Base-by-base conservation (phyloP, 176 grass and related monocot genomes). In the Oropetium thomaeum region DNA sequence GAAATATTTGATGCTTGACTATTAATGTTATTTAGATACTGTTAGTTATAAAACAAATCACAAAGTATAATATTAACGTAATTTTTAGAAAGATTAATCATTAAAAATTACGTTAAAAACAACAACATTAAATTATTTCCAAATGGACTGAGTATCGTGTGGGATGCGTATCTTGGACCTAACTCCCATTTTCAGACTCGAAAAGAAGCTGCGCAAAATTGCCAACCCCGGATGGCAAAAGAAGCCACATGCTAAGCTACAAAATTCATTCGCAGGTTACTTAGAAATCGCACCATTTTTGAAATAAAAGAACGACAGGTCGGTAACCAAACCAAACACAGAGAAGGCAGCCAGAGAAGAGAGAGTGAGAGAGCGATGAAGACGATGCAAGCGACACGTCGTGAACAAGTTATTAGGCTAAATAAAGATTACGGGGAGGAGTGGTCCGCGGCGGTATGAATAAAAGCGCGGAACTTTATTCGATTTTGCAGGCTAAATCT, bases 401-500 rank as follows among this genome's bases (percentile, higher is more conserved):
- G 35, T 80, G 70, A 63, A 69, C 54, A 83, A 70, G 86, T 25
- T 47, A 13, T 25, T 47, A 13, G 22, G 23, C 7, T 62, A 14
- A 11, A 19, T 62, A 14, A 11, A 19, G 35, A 79, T 22, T 23
- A 51, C 19, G 48, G 17, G 17, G 4, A 9, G 10, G 16, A 40
- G 53, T 27, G 69, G 49, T 43, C 19, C n/a, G 43, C 65, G 31
- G 74, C 31, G 39, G 58, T 67, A 66, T 67, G 74, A 75, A 75
- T 79, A 83, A 83, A 83, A 88, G 81, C 45, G 23, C 2, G 1
- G 64, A 82, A 15, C 77, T 88, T 85, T 88, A 88, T 88, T 92
- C 85, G 61, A 79, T 79, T 59, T 59, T 85, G 82, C 52, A 73
- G 51, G 69, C 77, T 70, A 92, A 88, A 82, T 92, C 89, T 88